A percentile compares a stretch with the other conserved stretches of the same genome.
Conservation (phyloP, 257 asterid species). For the Lithospermum erythrorhizon region DNA sequence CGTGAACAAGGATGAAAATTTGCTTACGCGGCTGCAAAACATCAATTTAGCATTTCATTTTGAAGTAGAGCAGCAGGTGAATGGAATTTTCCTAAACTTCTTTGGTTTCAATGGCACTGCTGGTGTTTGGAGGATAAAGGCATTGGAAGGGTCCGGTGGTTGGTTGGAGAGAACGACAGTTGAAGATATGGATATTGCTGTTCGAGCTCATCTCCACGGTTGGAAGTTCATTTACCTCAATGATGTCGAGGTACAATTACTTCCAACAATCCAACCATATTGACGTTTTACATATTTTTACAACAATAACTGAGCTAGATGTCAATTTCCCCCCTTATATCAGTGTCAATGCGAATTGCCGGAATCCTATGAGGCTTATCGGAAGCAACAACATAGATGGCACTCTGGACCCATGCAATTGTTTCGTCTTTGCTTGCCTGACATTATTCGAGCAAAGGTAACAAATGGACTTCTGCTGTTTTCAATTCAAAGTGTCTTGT, state of each 20-base stretch:
- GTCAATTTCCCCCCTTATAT: slow-evolving; percentile 5
- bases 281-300: neutral
- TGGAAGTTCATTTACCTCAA: slow-evolving; percentile 91
- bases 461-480: too few relatives aligned
- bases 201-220: slow-evolving; percentile 92
- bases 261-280: neutral
- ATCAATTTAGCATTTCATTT: slow-evolving; percentile 90
- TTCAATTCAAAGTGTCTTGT: neutral
- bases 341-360: slow-evolving; percentile 96
- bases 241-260: slow-evolving; percentile 67
- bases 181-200: slow-evolving; percentile 98
- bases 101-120: slow-evolving; percentile 99
- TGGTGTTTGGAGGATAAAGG: slow-evolving; percentile 94
- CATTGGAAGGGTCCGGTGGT: slow-evolving; percentile 90
- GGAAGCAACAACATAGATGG: slow-evolving; percentile 97
- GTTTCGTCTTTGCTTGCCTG: slow-evolving; percentile 91
- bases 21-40: slow-evolving; percentile 74
- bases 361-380: slow-evolving; percentile 85
- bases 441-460: slow-evolving; percentile 64
- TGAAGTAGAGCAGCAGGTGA: slow-evolving; percentile 96
- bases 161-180: slow-evolving; percentile 97
- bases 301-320: neutral
- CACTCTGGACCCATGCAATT: slow-evolving; percentile 99
- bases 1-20: slow-evolving; percentile 87
- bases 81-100: slow-evolving; percentile 71